Base-by-base conservation (phyloP, 176 grass and related monocot genomes). In the Raddia distichophylla region DNA sequence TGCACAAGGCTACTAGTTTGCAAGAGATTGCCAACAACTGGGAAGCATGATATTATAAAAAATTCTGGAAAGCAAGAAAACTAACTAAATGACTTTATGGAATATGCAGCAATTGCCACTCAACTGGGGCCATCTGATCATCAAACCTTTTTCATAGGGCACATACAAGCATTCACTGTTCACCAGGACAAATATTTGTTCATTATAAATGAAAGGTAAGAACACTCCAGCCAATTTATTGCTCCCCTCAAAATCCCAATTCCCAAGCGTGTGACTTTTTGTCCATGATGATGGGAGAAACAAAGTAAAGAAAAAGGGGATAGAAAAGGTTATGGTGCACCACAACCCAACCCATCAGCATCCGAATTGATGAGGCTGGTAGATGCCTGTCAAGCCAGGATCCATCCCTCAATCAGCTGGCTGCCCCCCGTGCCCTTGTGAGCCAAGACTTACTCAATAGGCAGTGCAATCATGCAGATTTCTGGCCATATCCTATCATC, bases 351-450 rank as follows among this genome's bases (percentile, higher is more conserved):
- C 5, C 16, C 11, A 70, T 85, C 69, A 35, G n/a, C 72, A 61
- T 77, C 82, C 48, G 17, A 65, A 71, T 58, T 76, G 64, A 72
- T 43, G 64, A 71, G 32, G 66, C 46, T 71, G 64, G 58, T 55
- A 8, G 76, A 64, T 64, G 52, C 52, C 76, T 42, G 66, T 69
- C 45, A 55, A 13, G 72, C 20, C 13, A 22, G 6, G n/a, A 70
- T 70, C 70, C 77, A 72, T 85, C 54, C 42, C 77, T 59, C 64
- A 64, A 66, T 88, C 74, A 58, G 14, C 18, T 55, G n/a, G 48
- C 10, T 17, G 32, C 44, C 13, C 27, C 8, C 3, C 17, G 40
- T 63, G 51, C 11, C 6, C 53, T 32, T 14, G 49, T 54, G 57
- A 77, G 74, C 50, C 49, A 49, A 58, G 69, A 15, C 58, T 69